Conservation (phyloP, 2,329 filamentous ascomycete genomes). For the Arthrinium phaeospermum region DNA sequence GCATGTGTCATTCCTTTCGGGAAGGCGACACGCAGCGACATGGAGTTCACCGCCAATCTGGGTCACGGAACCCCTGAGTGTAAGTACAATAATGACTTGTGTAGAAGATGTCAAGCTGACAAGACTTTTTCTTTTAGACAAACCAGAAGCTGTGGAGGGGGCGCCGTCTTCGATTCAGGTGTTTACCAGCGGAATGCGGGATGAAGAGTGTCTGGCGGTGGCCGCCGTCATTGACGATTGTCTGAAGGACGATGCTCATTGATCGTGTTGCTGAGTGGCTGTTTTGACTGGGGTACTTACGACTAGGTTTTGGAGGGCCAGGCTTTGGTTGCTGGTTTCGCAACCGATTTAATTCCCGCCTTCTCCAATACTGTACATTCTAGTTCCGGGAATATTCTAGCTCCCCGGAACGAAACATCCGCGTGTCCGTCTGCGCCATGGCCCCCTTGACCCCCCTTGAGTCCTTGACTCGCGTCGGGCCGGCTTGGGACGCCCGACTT, state of each 20-base stretch:
- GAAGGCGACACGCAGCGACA: not conserved
- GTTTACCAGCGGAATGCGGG: slow-evolving; percentile 26
- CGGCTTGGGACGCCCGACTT: not conserved
- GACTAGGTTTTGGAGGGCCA: not conserved
- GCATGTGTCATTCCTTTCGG: not conserved
- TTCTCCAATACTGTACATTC: too few species aligned
- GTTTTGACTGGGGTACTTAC: not conserved
- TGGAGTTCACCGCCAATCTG: not conserved
- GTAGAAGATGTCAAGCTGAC: not conserved
- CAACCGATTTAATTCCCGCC: too few species aligned
- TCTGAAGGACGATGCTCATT: not conserved
- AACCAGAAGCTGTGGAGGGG: slow-evolving; percentile 22
- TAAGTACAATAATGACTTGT: not conserved
- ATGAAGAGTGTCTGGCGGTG: slow-evolving; percentile 28
- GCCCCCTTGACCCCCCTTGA: not conserved
- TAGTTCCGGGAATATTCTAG: not conserved
- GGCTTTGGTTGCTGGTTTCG: not conserved
- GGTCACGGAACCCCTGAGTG: not conserved
- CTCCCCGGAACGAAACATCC: not conserved
- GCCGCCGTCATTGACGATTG: slow-evolving; percentile 24
- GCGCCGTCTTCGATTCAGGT: slow-evolving; percentile 27
- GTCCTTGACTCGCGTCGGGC: not conserved
- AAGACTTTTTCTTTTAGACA: not conserved
- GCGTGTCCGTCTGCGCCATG: not conserved
- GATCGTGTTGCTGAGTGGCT: not conserved